These are phyloP conservation scores for Stellera chamaejasme DNA, from an alignment of 345 rosid genomes.

Conservation along the genomic window DNA sequence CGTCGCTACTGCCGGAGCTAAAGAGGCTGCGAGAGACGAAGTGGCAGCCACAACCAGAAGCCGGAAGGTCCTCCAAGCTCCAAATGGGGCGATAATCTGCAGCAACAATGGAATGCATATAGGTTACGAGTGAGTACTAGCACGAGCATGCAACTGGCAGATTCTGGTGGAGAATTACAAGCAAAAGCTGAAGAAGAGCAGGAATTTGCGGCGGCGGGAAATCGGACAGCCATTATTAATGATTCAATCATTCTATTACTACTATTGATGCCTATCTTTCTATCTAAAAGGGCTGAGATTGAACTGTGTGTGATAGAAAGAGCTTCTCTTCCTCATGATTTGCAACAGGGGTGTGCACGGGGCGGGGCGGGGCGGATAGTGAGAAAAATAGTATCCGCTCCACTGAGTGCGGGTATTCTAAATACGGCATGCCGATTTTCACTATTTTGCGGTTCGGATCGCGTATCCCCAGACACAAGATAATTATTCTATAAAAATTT, in stretches of 20 bases:
- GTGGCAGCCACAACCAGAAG: conserved; percentile 16
- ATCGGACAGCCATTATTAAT: conserved; percentile 59
- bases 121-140: conserved; percentile 8
- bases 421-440: no score
- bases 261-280: no score
- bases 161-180: conserved; percentile 25
- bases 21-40: conserved; percentile 30
- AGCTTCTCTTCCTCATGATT: no score
- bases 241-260: conserved; percentile 35
- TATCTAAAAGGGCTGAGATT: no score
- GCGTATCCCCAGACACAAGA: no score
- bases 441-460: no score
- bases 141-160: conserved; percentile 17
- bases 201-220: conserved; percentile 42
- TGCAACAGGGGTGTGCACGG: no score
- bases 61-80: conserved; percentile 37
- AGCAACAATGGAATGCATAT: conserved; percentile 4
- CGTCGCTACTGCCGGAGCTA: conserved; percentile 29
- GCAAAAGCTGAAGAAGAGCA: conserved; percentile 38
- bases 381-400: no score
- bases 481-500: no score
- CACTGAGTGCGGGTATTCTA: no score
- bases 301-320: no score
- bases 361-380: no score
- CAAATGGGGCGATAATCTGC: conserved; percentile 44